Evolutionary conservation across 768 basidiomycete genomes (phyloP), one percentile per base, ranked within the genome.

Genomic region (Russula griseocarnosa): DNA sequence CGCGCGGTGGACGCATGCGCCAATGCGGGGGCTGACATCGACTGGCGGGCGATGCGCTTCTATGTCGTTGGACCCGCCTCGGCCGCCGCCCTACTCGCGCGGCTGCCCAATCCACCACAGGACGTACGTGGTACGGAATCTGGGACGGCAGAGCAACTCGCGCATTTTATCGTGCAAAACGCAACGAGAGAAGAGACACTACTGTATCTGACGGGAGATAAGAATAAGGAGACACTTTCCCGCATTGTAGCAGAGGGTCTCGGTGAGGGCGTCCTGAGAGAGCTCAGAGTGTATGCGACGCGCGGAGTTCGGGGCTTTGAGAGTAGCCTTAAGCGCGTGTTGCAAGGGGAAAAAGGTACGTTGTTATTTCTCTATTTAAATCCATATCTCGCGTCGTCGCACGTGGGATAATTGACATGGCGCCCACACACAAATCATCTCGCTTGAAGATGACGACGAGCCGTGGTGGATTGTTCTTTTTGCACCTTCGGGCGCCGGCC

Each of bases 151-250:
- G 86, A 86, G 69, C 76, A 79, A 42, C 83, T 92, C 14, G 89
- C 84, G 0, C 75, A 72, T 18, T 88, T 84, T 70, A 89, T 94
- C 65, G 69, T 87, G 51, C 52, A 66, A 0, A 78, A 81, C 0
- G 42, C 70, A 1, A 62, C 3, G 67, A 71, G 0, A 76, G 79
- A 55, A 24, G 61, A 60, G 69, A 78, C 71, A 34, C 70, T 94
- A 54, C 72, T 94, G 7, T 93, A 92, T 71, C 79, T 96, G 10
- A 90, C 86, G 13, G 92, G 92, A 24, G 93, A 94, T 79, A 95
- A 94, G 78, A 92, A 90, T 63, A 78, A 83, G 20, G 89, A 92
- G 66, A 86, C 83, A 0, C 73, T 94, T 2, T 75, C 83, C 0
- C 75, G 66, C 18, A 78, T 86, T 10, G 75, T 94, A 42, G 61